These are phyloP conservation scores for Chlorella sp. DNA, from an alignment of 139 green algal genomes.

Conservation along the genomic window DNA sequence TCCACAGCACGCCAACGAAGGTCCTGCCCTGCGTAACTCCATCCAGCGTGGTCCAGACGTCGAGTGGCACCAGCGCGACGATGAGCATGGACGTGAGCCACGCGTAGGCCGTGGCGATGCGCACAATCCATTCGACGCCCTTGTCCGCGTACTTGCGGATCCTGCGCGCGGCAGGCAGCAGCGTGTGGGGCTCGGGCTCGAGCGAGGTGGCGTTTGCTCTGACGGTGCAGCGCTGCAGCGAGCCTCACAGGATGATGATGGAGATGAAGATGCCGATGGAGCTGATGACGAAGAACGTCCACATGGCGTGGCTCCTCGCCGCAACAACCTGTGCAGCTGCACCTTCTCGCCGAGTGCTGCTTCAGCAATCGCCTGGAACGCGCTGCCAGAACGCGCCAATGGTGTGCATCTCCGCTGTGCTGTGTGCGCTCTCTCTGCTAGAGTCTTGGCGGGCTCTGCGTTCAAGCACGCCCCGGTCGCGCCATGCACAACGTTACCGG, in stretches of 20 bases:
- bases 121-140: conserved; percentile 40
- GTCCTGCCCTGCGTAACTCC: conserved; percentile 1
- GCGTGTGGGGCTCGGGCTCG: no score
- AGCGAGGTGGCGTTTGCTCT: no score
- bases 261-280: neutral
- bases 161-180: no score
- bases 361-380: no score
- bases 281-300: neutral
- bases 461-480: no score
- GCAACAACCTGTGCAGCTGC: neutral
- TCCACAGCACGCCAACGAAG: conserved; percentile 54
- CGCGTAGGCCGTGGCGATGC: conserved; percentile 48
- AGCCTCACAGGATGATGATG: neutral
- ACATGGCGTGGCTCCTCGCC: neutral
- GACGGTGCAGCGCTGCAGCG: no score
- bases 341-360: neutral
- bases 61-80: conserved; percentile 77
- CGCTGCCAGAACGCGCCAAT: no score
- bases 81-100: conserved; percentile 84
- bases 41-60: conserved; percentile 58
- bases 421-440: no score
- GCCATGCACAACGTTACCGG: no score
- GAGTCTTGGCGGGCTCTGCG: no score
- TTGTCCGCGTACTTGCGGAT: conserved; percentile 53
- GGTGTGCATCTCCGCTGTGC: no score